phyloP scores from a whole-genome alignment of 2,329 filamentous ascomycete genomes.

The Aspergillus unguis region DNA sequence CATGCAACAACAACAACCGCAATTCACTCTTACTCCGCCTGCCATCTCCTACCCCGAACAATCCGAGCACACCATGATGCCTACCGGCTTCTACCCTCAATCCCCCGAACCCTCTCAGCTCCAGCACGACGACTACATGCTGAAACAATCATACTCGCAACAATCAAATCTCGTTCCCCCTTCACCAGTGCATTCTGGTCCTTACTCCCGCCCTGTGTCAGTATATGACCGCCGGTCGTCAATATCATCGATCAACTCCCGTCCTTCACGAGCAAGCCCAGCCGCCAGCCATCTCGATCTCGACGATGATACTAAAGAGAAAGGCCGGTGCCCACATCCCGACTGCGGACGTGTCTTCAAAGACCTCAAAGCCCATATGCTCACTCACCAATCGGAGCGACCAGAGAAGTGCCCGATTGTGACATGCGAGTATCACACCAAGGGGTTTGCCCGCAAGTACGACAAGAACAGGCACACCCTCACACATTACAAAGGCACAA shows the following conservation, averaged over 20 bases:
- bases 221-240: constrained; percentile 61
- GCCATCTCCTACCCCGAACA: constrained; percentile 36
- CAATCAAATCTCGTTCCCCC: constrained; percentile 30
- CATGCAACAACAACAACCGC: constrained; percentile 37
- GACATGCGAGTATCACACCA: constrained; percentile 86
- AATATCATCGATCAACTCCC: constrained; percentile 67
- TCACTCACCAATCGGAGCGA: constrained; percentile 85
- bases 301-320: constrained; percentile 60
- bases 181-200: constrained; percentile 59
- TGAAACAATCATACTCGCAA: constrained; percentile 28
- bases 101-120: constrained; percentile 38
- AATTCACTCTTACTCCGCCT: constrained; percentile 30
- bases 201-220: constrained; percentile 49
- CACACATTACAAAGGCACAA: constrained; percentile 95
- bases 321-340: constrained; percentile 72
- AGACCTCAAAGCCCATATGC: constrained; percentile 88
- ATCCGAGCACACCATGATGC: constrained; percentile 26
- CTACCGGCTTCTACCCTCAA: constrained; percentile 29
- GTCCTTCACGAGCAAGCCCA: constrained; percentile 57
- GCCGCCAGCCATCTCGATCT: constrained; percentile 60
- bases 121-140: constrained; percentile 26
- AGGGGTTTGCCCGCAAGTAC: constrained; percentile 92
- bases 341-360: constrained; percentile 86
- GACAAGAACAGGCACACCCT: constrained; percentile 94
- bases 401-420: constrained; percentile 93